Conservation (phyloP, 495 filamentous ascomycete genomes). For the Tuber magnatum region DNA sequence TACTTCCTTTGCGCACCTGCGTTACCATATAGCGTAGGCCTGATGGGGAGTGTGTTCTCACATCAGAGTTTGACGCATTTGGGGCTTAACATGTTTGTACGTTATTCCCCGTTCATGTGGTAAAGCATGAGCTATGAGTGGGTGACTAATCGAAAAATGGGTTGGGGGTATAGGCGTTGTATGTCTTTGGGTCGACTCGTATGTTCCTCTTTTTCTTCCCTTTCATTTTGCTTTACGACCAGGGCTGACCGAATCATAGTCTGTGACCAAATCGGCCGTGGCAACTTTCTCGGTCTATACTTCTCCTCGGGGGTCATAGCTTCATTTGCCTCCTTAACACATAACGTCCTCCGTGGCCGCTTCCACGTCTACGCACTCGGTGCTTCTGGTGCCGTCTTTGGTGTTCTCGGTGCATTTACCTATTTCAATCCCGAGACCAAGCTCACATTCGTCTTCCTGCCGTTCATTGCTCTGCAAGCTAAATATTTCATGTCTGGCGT, state of each 20-base stretch:
- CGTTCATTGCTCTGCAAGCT: constrained; percentile 49
- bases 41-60: constrained; percentile 69
- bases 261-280: constrained; percentile 82
- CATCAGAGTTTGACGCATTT: constrained; percentile 66
- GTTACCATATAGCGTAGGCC: constrained; percentile 56
- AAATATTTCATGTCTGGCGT: constrained; percentile 47
- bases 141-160: not conserved
- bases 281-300: constrained; percentile 74
- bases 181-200: constrained; percentile 54
- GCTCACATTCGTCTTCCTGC: constrained; percentile 48
- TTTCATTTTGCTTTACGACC: not conserved
- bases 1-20: constrained; percentile 68
- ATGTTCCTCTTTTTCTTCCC: constrained; percentile 28
- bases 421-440: constrained; percentile 54
- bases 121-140: not conserved
- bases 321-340: constrained; percentile 56
- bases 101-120: constrained; percentile 1
- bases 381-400: constrained; percentile 65
- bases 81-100: constrained; percentile 58
- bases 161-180: constrained; percentile 41
- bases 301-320: constrained; percentile 60
- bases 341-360: constrained; percentile 50
- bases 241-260: constrained; percentile 43
- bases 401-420: constrained; percentile 61
- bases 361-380: constrained; percentile 57